Evolutionary conservation across 805 yeast species (phyloP), one percentile per base, ranked within the genome.

Genomic region (Yarrowia phangngaensis): DNA sequence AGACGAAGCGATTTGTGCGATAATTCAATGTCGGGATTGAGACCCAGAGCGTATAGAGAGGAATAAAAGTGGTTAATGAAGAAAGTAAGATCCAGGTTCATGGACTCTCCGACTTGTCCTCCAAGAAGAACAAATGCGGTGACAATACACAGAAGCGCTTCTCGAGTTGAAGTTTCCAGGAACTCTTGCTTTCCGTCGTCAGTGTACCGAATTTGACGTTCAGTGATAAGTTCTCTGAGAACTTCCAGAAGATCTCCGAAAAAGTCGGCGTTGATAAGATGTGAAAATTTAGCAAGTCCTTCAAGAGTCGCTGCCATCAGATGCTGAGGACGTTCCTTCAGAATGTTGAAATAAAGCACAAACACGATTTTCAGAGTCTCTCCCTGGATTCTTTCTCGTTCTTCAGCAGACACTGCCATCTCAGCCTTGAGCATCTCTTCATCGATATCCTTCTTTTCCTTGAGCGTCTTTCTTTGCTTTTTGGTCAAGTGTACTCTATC

Each of bases 181-280:
- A 81, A 71, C 55, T 79, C 78, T 34, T 72, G 58, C 34, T 73
- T 67, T 13, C 70, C 63, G 28, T 75, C 73, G 7, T 72, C 75
- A 2, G 63, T 68, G n/a, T 70, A 58, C 14, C 51, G 47, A 70
- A 71, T 30, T 69, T 65, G 55, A 66, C 67, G 46, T 59, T 61
- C 84, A 9, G 60, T 58, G 63, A 87, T 77, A 17, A 89, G 75
- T 64, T 92, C 97, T 56, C 89, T 74, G 64, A 92, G 72, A 6
- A 89, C 95, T 61, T 83, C 94, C 45, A 92, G 70, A 65, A 92
- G 80, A 63, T 92, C 98, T 19, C 97, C 97, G 56, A 92, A 74
- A 34, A 92, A 70, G 56, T 92, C 97, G 51, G 90, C 79, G 61
- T 92, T 92, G 17, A 94, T 88, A 80, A 89, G 80, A 59, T 83